These are phyloP conservation scores for Erodium moschatum DNA, from an alignment of 441 rosid genomes.

Conservation along the genomic window DNA sequence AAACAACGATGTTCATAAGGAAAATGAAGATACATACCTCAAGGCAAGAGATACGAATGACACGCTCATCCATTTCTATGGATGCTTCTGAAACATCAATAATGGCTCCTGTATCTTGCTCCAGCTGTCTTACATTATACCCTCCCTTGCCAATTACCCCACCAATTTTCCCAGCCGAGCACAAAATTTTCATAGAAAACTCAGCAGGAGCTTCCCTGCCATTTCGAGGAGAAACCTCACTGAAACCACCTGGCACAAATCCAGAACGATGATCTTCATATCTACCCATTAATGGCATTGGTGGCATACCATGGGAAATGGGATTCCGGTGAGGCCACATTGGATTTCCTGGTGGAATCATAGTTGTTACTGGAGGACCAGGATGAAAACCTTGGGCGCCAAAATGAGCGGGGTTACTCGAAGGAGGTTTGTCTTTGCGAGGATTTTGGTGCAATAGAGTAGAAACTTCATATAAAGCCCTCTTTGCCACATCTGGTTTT, in stretches of 20 bases:
- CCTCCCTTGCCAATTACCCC: conserved; percentile 64
- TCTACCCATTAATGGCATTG: conserved; percentile 31
- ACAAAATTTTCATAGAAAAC: conserved; percentile 47
- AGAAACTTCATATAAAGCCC: conserved; percentile 49
- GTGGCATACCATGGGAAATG: conserved; percentile 26
- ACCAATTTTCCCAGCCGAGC: conserved; percentile 44
- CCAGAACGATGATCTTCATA: conserved; percentile 29
- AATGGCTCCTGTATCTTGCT: conserved; percentile 48
- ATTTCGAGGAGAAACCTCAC: conserved; percentile 30
- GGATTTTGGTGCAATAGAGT: conserved; percentile 51
- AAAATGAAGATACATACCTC: conserved; percentile 10
- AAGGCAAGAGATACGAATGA: conserved; percentile 32
- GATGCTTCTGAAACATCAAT: conserved; percentile 47
- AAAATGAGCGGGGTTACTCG: conserved; percentile 24
- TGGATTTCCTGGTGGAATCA: conserved; percentile 28
- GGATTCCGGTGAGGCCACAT: conserved; percentile 31
- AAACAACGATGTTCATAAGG: conserved; percentile 15
- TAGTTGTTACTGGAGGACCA: conserved; percentile 25
- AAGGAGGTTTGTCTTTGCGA: conserved; percentile 38
- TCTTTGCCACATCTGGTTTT: conserved; percentile 36
- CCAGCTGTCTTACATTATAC: conserved; percentile 38
- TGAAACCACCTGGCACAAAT: conserved; percentile 30
- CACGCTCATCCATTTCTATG: conserved; percentile 40
- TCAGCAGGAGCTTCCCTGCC: conserved; percentile 39
- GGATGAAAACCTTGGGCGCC: conserved; percentile 30